phyloP scores from a whole-genome alignment of 176 grass and related monocot genomes.

The Phragmites australis region DNA sequence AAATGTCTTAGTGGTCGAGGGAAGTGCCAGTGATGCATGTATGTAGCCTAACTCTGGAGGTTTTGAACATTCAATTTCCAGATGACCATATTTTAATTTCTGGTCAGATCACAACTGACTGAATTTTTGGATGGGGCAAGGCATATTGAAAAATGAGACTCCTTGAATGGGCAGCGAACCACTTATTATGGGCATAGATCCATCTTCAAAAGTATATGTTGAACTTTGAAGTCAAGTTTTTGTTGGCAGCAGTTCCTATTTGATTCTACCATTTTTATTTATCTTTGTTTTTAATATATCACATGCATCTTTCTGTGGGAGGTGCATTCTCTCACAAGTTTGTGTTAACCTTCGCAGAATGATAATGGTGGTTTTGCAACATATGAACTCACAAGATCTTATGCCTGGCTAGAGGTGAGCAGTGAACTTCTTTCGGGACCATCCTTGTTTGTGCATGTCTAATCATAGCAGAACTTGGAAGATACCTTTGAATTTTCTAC shows the following conservation, averaged over 20 bases:
- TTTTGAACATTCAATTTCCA: background rate
- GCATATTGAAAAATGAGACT: background rate
- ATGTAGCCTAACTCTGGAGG: conserved; percentile 5
- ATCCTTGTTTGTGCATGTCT: background rate
- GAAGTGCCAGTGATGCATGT: background rate
- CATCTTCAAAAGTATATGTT: background rate
- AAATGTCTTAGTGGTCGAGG: background rate
- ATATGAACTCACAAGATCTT: conserved; percentile 92
- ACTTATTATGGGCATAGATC: background rate
- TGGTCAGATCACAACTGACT: background rate
- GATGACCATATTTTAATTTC: background rate
- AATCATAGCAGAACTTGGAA: background rate
- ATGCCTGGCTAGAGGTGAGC: conserved; percentile 89
- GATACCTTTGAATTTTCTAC: background rate
- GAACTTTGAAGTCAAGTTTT: background rate
- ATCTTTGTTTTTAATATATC: conserved; percentile 4
- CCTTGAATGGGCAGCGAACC: background rate
- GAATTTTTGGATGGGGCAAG: background rate
- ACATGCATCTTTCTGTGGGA: background rate
- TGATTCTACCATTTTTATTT: conserved; percentile 12
- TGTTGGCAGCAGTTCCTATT: conserved; percentile 29
- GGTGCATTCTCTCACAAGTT: conserved; percentile 17
- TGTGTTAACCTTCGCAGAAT: conserved; percentile 58
- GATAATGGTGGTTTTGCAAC: conserved; percentile 83
- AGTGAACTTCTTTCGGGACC: conserved; percentile 4